Evolutionary conservation across 2,329 filamentous ascomycete species (phyloP).

Genomic region (Nigrospora oryzae): DNA sequence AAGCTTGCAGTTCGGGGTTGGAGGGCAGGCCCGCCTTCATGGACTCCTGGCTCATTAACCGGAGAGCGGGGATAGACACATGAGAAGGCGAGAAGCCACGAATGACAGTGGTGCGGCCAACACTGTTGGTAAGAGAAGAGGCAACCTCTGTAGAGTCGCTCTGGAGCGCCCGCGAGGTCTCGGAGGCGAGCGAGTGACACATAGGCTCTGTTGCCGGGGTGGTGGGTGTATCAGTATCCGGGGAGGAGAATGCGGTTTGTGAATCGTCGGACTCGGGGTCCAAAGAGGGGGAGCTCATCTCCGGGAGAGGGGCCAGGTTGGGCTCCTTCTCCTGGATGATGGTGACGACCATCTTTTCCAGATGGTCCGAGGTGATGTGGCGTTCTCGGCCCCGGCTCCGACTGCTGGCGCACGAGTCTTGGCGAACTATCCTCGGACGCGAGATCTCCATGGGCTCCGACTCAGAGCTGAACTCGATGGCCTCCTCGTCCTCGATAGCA

Average conservation of each 20-base stretch:
- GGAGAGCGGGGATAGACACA: slow-evolving; percentile 33
- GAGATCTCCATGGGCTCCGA: slow-evolving; percentile 48
- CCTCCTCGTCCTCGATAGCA: slow-evolving; percentile 54
- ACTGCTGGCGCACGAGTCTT: slow-evolving; percentile 63
- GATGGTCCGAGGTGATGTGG: slow-evolving; percentile 85
- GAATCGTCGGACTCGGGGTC: slow-evolving; percentile 39
- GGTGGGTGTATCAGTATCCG: slow-evolving; percentile 36
- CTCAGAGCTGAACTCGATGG: slow-evolving; percentile 47
- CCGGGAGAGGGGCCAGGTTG: slow-evolving; percentile 46
- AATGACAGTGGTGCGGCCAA: slow-evolving; percentile 53
- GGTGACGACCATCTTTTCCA: slow-evolving; percentile 89
- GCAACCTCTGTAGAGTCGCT: slow-evolving; percentile 39
- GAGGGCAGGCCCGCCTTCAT: slow-evolving; percentile 35
- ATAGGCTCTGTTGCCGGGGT: slow-evolving; percentile 16
- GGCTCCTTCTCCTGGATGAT: slow-evolving; percentile 84
- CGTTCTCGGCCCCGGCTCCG: slow-evolving; percentile 69
- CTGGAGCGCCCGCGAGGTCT: neutral
- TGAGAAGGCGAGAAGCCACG: slow-evolving; percentile 79
- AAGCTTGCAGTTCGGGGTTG: slow-evolving; percentile 53
- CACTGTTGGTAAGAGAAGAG: slow-evolving; percentile 33
- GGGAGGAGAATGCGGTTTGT: slow-evolving; percentile 20
- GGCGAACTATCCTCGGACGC: slow-evolving; percentile 59
- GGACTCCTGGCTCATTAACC: slow-evolving; percentile 31
- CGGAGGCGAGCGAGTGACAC: slow-evolving; percentile 10
- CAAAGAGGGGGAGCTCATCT: slow-evolving; percentile 24